Conservation (phyloP, 2,329 filamentous ascomycete species). For the Epichloe uncinata region DNA sequence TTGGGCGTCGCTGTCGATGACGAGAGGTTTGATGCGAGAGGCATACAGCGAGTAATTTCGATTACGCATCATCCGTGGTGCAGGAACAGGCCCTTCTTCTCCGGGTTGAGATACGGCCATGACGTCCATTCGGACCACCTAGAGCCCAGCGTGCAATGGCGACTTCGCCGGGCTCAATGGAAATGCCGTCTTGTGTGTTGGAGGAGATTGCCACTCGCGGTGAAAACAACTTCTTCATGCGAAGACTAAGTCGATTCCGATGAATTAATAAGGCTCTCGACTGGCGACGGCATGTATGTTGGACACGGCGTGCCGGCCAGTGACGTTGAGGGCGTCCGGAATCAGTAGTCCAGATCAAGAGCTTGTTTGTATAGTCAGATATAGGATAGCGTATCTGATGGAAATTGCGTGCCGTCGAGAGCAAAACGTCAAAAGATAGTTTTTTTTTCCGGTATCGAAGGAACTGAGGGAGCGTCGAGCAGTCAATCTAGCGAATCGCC, state of each 20-base stretch:
- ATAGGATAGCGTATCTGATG: no score
- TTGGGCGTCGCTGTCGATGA: not conserved
- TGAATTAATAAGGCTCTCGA: not conserved
- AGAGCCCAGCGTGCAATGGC: conserved; percentile 10
- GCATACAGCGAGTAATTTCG: conserved; percentile 13
- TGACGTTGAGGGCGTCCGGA: no score
- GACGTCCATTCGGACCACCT: conserved; percentile 9
- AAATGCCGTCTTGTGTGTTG: not conserved
- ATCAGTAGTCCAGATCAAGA: no score
- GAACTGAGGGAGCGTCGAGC: not conserved
- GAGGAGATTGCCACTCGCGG: not conserved
- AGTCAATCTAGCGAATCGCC: not conserved
- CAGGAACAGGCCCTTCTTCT: conserved; percentile 5
- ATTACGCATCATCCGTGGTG: conserved; percentile 7
- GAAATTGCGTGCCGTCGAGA: no score
- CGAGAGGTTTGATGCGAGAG: conserved; percentile 11
- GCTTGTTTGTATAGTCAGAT: no score
- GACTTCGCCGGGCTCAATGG: conserved; percentile 7
- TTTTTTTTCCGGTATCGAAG: no score
- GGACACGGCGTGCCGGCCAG: not conserved
- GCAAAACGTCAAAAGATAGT: no score
- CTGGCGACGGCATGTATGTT: not conserved
- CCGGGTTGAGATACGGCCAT: conserved; percentile 10
- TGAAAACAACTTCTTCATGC: not conserved
- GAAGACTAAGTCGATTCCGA: not conserved